Evolutionary conservation across 2,329 filamentous ascomycete species (phyloP).

Genomic region (Fusarium caatingaense): DNA sequence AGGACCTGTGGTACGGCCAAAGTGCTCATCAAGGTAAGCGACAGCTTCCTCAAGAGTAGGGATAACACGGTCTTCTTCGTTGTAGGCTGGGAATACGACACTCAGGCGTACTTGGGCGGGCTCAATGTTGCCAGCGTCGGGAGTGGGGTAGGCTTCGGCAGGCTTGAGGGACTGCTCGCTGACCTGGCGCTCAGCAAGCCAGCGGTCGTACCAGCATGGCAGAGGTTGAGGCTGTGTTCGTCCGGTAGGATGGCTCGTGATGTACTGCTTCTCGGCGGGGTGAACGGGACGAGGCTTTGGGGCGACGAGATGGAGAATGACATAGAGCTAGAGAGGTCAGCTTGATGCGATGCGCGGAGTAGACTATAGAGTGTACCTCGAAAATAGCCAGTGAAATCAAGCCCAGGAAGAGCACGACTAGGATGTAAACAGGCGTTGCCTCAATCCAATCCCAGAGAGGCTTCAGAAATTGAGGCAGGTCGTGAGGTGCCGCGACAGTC

Average conservation of each 20-base stretch:
- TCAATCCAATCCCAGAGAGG: constrained; percentile 52
- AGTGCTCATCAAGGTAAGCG: constrained; percentile 81
- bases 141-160: constrained; percentile 55
- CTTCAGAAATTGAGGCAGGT: constrained; percentile 51
- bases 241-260: constrained; percentile 72
- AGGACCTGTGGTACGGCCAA: constrained; percentile 63
- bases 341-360: constrained; percentile 1
- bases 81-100: constrained; percentile 94
- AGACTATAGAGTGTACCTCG: constrained; percentile 49
- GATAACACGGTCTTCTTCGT: constrained; percentile 85
- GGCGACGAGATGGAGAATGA: constrained; percentile 78
- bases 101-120: constrained; percentile 86
- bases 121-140: constrained; percentile 71
- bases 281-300: constrained; percentile 81
- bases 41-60: constrained; percentile 93
- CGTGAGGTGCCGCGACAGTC: constrained; percentile 38
- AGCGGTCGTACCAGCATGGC: constrained; percentile 89
- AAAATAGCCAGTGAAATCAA: constrained; percentile 52
- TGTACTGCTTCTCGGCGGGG: constrained; percentile 86
- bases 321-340: constrained; percentile 61
- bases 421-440: constrained; percentile 54
- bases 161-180: constrained; percentile 54
- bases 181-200: constrained; percentile 70
- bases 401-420: constrained; percentile 52
- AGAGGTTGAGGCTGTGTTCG: constrained; percentile 61